Evolutionary conservation across 2,329 filamentous ascomycete species (phyloP).

Genomic region (Purpureocillium takamizusanense): DNA sequence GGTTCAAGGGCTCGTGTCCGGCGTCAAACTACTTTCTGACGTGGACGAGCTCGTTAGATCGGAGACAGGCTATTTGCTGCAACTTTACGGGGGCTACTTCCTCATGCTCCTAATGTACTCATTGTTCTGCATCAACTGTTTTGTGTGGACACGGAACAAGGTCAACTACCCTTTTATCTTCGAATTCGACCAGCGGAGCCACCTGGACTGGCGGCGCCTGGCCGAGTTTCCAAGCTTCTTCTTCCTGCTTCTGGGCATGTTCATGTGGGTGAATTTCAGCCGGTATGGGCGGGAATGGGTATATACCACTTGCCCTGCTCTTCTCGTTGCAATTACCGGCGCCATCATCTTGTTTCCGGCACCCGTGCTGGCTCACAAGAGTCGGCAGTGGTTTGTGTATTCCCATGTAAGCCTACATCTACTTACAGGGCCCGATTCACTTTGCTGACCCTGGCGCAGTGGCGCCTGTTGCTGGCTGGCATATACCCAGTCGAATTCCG

Average conservation of each 20-base stretch:
- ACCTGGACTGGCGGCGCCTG: conserved; percentile 83
- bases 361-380: conserved; percentile 64
- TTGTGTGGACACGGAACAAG: conserved; percentile 72
- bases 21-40: conserved; percentile 40
- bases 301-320: conserved; percentile 79
- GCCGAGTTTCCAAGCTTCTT: conserved; percentile 82
- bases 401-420: conserved; percentile 61
- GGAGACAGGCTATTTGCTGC: conserved; percentile 62
- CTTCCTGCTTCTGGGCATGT: conserved; percentile 65
- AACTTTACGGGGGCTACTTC: conserved; percentile 92
- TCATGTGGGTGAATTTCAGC: conserved; percentile 85
- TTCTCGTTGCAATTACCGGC: conserved; percentile 62
- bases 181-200: conserved; percentile 82
- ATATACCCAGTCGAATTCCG: conserved; percentile 91
- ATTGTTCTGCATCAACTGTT: conserved; percentile 79
- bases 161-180: conserved; percentile 98
- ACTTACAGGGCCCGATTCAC: no score
- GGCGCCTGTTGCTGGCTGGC: conserved; percentile 75
- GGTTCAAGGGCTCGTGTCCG: conserved; percentile 57
- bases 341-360: conserved; percentile 68
- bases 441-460: conserved; percentile 38
- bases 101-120: conserved; percentile 70
- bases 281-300: conserved; percentile 55
- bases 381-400: conserved; percentile 78
- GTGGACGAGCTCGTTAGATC: conserved; percentile 36